A percentile compares a stretch with the other conserved stretches of the same genome.
Conservation (phyloP, 768 basidiomycete genomes). For the Auriscalpium orientale region DNA sequence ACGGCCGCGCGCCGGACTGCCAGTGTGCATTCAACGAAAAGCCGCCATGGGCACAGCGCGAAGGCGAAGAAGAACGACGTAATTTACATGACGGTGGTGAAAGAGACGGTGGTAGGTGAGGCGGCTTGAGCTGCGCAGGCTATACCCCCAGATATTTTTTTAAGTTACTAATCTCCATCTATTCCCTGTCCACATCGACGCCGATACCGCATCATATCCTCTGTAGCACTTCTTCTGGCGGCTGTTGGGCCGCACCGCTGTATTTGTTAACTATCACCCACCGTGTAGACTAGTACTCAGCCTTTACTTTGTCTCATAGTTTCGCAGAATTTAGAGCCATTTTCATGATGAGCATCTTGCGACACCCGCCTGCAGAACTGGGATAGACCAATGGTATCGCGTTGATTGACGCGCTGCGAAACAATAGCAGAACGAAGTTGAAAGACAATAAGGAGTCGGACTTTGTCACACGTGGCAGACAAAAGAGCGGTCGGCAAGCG, state of each 20-base stretch:
- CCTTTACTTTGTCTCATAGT: background rate
- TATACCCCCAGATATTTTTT: background rate
- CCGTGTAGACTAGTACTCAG: conserved; percentile 1
- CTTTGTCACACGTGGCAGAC: background rate
- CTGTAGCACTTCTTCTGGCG: conserved; percentile 9
- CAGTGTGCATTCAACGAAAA: background rate
- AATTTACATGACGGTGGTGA: conserved; percentile 14
- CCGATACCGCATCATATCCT: background rate
- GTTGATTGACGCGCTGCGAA: background rate
- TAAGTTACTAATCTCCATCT: background rate
- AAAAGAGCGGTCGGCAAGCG: background rate
- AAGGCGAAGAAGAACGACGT: conserved; percentile 3
- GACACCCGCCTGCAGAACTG: background rate
- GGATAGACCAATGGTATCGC: background rate
- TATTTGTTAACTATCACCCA: background rate
- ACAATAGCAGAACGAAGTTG: background rate
- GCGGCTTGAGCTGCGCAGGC: background rate
- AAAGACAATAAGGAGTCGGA: background rate
- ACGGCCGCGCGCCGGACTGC: conserved; percentile 2
- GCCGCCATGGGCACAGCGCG: background rate
- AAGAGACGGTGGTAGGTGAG: conserved; percentile 4
- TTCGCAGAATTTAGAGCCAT: background rate
- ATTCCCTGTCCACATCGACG: background rate
- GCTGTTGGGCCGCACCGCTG: background rate
- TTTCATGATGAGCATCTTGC: background rate